Evolutionary conservation across 2,329 filamentous ascomycete genomes (phyloP), one percentile per base, ranked within the genome.

Genomic region (Monosporascus sp.): DNA sequence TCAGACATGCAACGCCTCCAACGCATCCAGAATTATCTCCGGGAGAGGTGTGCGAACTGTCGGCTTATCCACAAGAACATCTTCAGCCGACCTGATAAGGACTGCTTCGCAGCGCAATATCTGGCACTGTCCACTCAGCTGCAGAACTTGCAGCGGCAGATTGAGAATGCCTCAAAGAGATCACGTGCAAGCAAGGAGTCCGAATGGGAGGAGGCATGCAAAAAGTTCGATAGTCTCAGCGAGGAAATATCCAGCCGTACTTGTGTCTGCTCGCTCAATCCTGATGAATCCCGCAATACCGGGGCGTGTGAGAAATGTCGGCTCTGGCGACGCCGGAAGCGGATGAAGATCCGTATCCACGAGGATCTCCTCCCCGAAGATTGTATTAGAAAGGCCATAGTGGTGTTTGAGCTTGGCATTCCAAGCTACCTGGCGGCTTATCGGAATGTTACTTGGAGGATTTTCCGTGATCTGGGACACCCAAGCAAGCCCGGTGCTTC

Each of bases 321-420:
- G 14, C 67, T 73, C 46, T 45, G 64, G n/a, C 63, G 67, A 5
- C 31, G 62, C 22, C 66, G 70, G 0, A 70, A 67, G 1, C 60
- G 65, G 1, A 69, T 82, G 18, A 61, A 54, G 11, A 82, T 85
- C 20, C 8, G 56, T 1, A 63, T 77, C 2, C 73, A 78, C 43
- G 81, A 85, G 58, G 68, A 77, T 50, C 77, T 74, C 1, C 66
- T 85, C 0, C 80, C 80, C 2, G 39, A 49, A 0, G 52, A 69
- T 2, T 47, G 61, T 0, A 54, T 63, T 2, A 59, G 70, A 9
- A 68, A 67, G n/a, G 74, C 76, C 35, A 70, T 69, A 0, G 65
- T 79, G 0, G 56, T 84, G 0, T 82, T 85, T 49, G 82, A 85
- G 55, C 64, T 85, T 1, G 55, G 50, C 0, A 68, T 71, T 22